A percentile compares a stretch with the other conserved stretches of the same genome.
phyloP scores from a whole-genome alignment of 208 protist genomes.

The Wallacemonas sp. region DNA sequence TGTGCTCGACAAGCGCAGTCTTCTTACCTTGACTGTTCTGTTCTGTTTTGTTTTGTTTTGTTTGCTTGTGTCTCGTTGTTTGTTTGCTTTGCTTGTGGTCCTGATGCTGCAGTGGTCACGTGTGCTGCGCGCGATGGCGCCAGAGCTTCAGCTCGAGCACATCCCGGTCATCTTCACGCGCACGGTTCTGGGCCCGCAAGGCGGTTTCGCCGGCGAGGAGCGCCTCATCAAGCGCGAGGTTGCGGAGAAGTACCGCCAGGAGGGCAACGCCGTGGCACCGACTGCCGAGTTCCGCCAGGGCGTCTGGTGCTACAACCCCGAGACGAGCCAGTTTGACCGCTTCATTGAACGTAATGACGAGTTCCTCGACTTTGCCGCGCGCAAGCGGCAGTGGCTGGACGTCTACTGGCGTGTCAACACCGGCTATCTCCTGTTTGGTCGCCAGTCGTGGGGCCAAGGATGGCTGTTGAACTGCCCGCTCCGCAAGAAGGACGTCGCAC shows the following conservation, averaged over 20 bases:
- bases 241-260: slow-evolving; percentile 77
- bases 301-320: slow-evolving; percentile 91
- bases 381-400: slow-evolving; percentile 93
- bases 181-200: slow-evolving; percentile 86
- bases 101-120: slow-evolving; percentile 70
- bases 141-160: slow-evolving; percentile 90
- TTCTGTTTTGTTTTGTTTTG: too few relatives aligned
- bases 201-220: slow-evolving; percentile 90
- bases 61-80: not conserved
- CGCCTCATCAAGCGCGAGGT: slow-evolving; percentile 90
- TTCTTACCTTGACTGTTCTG: too few relatives aligned
- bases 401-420: slow-evolving; percentile 94
- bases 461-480: slow-evolving; percentile 90
- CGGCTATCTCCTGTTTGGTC: slow-evolving; percentile 88
- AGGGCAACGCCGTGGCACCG: slow-evolving; percentile 67
- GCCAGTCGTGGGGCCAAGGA: slow-evolving; percentile 89
- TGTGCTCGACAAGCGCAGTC: too few relatives aligned
- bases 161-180: slow-evolving; percentile 87
- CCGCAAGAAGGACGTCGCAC: slow-evolving; percentile 84
- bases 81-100: slow-evolving; percentile 15
- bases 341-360: slow-evolving; percentile 88
- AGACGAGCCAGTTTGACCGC: slow-evolving; percentile 82
- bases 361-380: slow-evolving; percentile 90
- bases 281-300: slow-evolving; percentile 71
- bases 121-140: slow-evolving; percentile 79